Conservation (phyloP, 106 monocot species). For the Allium sativum region DNA sequence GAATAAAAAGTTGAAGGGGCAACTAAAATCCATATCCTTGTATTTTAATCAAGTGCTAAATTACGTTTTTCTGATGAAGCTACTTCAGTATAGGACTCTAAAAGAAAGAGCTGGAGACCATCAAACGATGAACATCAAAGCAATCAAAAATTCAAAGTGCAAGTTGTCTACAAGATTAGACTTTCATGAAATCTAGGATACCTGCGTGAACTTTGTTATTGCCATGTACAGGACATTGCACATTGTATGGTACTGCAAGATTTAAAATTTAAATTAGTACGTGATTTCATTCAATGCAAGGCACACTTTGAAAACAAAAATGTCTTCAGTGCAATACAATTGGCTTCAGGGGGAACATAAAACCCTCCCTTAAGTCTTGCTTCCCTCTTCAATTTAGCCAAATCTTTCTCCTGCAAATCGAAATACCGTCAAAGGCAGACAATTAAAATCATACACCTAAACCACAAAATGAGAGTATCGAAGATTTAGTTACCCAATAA, state of each 20-base stretch:
- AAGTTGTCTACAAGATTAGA: background rate
- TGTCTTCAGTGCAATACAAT: too few relatives aligned
- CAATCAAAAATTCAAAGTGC: background rate
- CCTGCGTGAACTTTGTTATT: slow-evolving; percentile 72
- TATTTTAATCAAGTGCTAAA: background rate
- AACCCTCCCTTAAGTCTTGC: too few relatives aligned
- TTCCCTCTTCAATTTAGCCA: too few relatives aligned
- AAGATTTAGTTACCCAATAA: too few relatives aligned
- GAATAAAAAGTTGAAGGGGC: background rate
- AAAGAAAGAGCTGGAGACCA: background rate
- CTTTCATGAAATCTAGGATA: slow-evolving; percentile 8
- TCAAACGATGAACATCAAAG: too few relatives aligned
- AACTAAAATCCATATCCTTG: background rate
- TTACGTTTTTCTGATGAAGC: background rate
- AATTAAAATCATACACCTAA: too few relatives aligned
- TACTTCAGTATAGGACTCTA: background rate
- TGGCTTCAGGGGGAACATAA: too few relatives aligned
- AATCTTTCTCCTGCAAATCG: too few relatives aligned
- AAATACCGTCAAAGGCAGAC: too few relatives aligned
- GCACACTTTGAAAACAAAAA: too few relatives aligned
- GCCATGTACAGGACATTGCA: slow-evolving; percentile 87
- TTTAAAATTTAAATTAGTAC: background rate
- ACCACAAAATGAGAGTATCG: too few relatives aligned
- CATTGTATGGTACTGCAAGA: slow-evolving; percentile 76
- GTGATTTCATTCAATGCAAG: background rate